Base-by-base conservation (phyloP, 1,139 yeast genomes). In the Debaryomyces nepalensis region DNA sequence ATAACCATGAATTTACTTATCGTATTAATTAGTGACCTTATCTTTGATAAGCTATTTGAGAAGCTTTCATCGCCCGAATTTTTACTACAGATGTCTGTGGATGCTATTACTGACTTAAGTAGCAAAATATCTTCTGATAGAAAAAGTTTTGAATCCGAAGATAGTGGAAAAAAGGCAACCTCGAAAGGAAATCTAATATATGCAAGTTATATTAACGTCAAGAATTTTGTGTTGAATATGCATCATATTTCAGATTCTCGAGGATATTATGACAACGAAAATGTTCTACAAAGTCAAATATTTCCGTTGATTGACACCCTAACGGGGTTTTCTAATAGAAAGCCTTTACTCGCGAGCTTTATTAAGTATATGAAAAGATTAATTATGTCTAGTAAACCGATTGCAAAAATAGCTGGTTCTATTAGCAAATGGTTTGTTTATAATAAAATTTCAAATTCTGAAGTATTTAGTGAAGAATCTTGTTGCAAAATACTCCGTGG, bases 11-110 rank as follows among this genome's bases (percentile, higher is more conserved):
- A 58, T 33, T 58, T 73, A 27, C 54, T 68, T 1, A 53, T 57
- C 2, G 40, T 63, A 3, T 46, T 70, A 11, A 43, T 70, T 26
- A 63, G 70, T 6, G 77, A 73, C 50, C 50, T 72, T 45, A 68
- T 73, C 6, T 40, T 73, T 8, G 55, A 45, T 8, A 67, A 66
- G 40, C 44, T 63, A 1, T 44, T 70, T 4, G 55, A 50, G 1
- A 64, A 61, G 46, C 46, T 71, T 11, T 49, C 73, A 1, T 49
- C 64, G 2, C 70, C 70, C 0, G 53, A 55, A 6, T 70, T 72
- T 39, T 46, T 70, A 0, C 43, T 66, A 8, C 53, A 50, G 3
- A 51, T 54, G 0, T 31, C 57, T 1, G 41, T 57, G 8, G 38
- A 40, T 26, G 42, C 46, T 34, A 26, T 26, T n/a, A 2, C 22